Evolutionary conservation across 2,329 filamentous ascomycete genomes (phyloP).

Genomic region (Macrophomina tecta): DNA sequence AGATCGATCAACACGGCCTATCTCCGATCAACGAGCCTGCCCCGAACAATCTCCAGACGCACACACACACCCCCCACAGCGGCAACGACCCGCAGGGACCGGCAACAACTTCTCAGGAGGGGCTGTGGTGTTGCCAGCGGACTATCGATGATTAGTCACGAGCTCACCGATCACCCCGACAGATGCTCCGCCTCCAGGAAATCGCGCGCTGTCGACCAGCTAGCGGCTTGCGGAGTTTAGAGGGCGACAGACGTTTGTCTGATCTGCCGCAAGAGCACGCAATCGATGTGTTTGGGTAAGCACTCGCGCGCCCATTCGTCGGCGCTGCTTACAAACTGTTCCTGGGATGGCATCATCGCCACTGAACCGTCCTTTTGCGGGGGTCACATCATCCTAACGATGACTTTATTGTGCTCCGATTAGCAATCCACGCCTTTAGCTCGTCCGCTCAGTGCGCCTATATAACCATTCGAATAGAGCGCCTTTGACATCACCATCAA

Average conservation of each 20-base stretch:
- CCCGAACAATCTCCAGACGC: slow-evolving; percentile 14
- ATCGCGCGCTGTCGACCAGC: not conserved
- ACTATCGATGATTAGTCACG: not conserved
- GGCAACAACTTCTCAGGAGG: slow-evolving; percentile 10
- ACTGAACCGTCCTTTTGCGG: slow-evolving; percentile 18
- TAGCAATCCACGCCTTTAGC: slow-evolving; percentile 10
- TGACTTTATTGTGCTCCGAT: slow-evolving; percentile 16
- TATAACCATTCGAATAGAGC: slow-evolving; percentile 10
- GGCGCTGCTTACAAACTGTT: slow-evolving; percentile 19
- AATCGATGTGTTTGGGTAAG: slow-evolving; percentile 26
- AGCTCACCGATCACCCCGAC: not conserved
- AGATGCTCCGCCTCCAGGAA: not conserved
- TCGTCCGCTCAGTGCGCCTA: not conserved
- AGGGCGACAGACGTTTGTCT: not conserved
- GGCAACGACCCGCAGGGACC: not conserved
- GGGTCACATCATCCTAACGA: slow-evolving; percentile 19
- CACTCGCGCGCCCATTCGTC: slow-evolving; percentile 14
- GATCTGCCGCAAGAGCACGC: slow-evolving; percentile 27
- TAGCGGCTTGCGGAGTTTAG: slow-evolving; percentile 14
- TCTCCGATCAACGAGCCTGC: slow-evolving; percentile 6
- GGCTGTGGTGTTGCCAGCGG: too few relatives aligned
- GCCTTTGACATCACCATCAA: slow-evolving; percentile 11
- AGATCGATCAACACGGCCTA: not conserved
- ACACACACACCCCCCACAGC: not conserved
- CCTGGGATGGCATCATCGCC: slow-evolving; percentile 27